These are phyloP conservation scores for Xylariaceae sp. DNA, from an alignment of 2,329 filamentous ascomycete genomes.

Conservation along the genomic window DNA sequence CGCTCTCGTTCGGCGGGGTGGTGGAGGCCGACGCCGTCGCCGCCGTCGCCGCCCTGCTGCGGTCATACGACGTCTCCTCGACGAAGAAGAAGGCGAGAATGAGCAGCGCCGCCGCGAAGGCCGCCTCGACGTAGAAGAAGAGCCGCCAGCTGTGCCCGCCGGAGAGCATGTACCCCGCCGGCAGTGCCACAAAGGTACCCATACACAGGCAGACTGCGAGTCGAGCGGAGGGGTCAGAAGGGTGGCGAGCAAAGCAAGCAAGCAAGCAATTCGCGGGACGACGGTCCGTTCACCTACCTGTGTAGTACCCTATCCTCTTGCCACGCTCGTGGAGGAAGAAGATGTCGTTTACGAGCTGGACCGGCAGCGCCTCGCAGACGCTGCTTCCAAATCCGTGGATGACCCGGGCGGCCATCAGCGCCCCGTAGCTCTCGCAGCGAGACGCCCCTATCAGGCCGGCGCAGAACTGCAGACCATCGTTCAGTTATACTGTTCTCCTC, in stretches of 20 bases:
- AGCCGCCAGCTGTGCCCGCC: conserved; percentile 51
- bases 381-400: conserved; percentile 34
- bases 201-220: conserved; percentile 44
- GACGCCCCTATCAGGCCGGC: conserved; percentile 33
- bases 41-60: conserved; percentile 12
- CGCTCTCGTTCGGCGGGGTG: conserved; percentile 14
- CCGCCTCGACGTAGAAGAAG: conserved; percentile 55
- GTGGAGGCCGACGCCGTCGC: too few species aligned
- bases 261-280: not conserved
- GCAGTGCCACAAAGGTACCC: conserved; percentile 48
- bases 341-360: conserved; percentile 38
- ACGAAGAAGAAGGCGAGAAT: conserved; percentile 45
- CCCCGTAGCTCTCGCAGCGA: conserved; percentile 27
- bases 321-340: conserved; percentile 39
- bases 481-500: conserved; percentile 1
- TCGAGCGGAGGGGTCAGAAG: conserved; percentile 3
- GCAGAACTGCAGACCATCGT: conserved; percentile 24
- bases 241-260: not conserved
- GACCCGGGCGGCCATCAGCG: conserved; percentile 32
- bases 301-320: conserved; percentile 53
- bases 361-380: conserved; percentile 37
- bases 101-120: conserved; percentile 38
- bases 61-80: conserved; percentile 42
- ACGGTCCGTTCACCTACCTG: conserved; percentile 26
- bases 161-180: conserved; percentile 53